phyloP scores from a whole-genome alignment of 192 early-diverging fungal species.

The Podila clonocystis region DNA sequence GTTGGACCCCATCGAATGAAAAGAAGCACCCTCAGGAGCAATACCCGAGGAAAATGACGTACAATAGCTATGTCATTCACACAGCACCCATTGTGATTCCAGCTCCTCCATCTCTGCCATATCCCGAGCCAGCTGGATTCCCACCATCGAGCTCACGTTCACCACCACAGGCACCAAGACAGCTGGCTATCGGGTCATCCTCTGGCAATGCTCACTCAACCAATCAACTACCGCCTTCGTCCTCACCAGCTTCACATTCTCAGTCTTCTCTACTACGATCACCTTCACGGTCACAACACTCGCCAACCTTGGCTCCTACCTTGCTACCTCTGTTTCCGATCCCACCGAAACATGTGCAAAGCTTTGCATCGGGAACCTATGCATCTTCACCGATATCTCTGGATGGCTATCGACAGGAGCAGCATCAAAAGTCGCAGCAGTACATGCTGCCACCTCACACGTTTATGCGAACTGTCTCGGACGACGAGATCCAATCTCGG shows the following conservation, averaged over 20 bases:
- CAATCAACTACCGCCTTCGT: not conserved
- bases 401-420: too few species aligned
- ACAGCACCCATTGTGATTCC: not conserved
- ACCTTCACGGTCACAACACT: not conserved
- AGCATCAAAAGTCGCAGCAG: too few species aligned
- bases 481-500: not conserved
- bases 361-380: too few species aligned
- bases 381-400: too few species aligned
- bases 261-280: not conserved
- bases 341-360: too few species aligned
- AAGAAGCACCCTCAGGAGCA: not conserved
- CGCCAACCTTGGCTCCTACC: not conserved
- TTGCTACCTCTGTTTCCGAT: not conserved
- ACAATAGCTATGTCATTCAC: conserved; percentile 1
- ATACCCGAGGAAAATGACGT: not conserved
- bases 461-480: not conserved
- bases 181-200: not conserved
- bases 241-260: not conserved
- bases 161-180: conserved; percentile 1
- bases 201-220: not conserved
- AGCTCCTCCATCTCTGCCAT: not conserved
- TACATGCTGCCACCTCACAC: not conserved
- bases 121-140: not conserved
- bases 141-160: not conserved
- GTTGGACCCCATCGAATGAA: not conserved